phyloP scores from a whole-genome alignment of 805 yeast species.

The Schwanniomyces yamadae region DNA sequence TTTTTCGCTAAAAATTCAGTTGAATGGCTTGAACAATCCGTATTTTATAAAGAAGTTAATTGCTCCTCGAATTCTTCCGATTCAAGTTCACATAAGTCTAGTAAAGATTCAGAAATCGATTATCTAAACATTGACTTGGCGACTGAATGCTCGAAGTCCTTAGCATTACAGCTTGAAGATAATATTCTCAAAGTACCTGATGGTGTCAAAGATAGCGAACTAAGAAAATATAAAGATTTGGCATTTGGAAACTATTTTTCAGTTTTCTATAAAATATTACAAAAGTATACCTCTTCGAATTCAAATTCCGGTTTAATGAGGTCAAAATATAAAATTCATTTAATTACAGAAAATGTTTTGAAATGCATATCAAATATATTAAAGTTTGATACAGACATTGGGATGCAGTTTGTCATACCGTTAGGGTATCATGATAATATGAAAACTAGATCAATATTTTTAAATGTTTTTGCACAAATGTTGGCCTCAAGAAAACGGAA shows the following conservation, averaged over 20 bases:
- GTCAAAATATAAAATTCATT: constrained; percentile 52
- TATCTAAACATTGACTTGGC: constrained; percentile 59
- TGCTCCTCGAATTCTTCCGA: constrained; percentile 3
- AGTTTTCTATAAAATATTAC: constrained; percentile 52
- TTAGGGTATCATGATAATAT: constrained; percentile 71
- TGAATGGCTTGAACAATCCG: constrained; percentile 56
- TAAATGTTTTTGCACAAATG: constrained; percentile 75
- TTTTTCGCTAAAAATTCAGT: constrained; percentile 44
- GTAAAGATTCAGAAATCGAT: constrained; percentile 40
- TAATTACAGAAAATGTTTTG: constrained; percentile 62
- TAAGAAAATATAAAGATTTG: constrained; percentile 54
- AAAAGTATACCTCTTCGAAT: constrained; percentile 36
- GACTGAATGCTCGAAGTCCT: constrained; percentile 58
- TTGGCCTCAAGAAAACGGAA: constrained; percentile 34
- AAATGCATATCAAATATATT: constrained; percentile 66
- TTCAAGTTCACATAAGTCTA: constrained; percentile 14
- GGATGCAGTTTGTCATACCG: constrained; percentile 72
- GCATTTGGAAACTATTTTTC: constrained; percentile 71
- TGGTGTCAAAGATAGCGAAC: constrained; percentile 52
- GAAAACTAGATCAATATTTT: constrained; percentile 66
- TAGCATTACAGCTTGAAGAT: constrained; percentile 55
- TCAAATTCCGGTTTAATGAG: constrained; percentile 13
- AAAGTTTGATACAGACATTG: constrained; percentile 72
- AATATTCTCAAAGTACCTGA: constrained; percentile 60
- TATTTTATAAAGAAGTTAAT: constrained; percentile 32